Conservation (phyloP, 2,329 filamentous ascomycete species). For the Zopfia rhizophila region DNA sequence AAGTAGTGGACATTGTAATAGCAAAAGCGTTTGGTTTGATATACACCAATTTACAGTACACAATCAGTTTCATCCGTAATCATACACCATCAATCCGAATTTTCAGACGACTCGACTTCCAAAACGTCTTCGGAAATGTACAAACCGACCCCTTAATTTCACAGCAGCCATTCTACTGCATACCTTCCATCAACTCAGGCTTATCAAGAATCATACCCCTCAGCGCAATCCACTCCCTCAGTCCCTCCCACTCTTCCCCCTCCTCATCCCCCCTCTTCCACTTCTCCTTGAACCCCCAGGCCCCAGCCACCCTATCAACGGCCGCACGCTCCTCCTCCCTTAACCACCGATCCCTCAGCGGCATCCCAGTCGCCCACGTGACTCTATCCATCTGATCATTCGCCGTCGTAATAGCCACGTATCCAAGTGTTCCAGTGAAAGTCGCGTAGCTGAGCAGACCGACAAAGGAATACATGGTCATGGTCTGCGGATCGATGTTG, state of each 20-base stretch:
- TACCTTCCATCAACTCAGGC: conserved; percentile 90
- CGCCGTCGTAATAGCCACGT: conserved; percentile 84
- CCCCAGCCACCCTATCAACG: conserved; percentile 83
- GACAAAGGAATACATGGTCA: conserved; percentile 80
- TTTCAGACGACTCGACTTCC: no score
- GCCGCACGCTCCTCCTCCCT: conserved; percentile 90
- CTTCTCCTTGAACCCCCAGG: conserved; percentile 90
- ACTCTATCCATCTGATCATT: conserved; percentile 97
- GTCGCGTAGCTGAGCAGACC: conserved; percentile 86
- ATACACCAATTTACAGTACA: no score
- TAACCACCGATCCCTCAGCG: conserved; percentile 83
- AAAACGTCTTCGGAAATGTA: no score
- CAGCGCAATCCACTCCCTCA: conserved; percentile 83
- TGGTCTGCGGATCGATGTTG: conserved; percentile 79
- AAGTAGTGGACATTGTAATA: no score
- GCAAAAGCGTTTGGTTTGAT: no score
- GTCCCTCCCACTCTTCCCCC: conserved; percentile 85
- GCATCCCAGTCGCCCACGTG: conserved; percentile 86
- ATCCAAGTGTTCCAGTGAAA: conserved; percentile 82
- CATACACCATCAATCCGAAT: no score
- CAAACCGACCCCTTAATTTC: no score
- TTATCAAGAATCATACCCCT: conserved; percentile 91
- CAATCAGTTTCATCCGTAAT: no score
- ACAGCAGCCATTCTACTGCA: no score
- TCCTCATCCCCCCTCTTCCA: conserved; percentile 88